These are phyloP conservation scores for Pachyrhizus erosus DNA, from an alignment of 306 rosid genomes.

Conservation along the genomic window DNA sequence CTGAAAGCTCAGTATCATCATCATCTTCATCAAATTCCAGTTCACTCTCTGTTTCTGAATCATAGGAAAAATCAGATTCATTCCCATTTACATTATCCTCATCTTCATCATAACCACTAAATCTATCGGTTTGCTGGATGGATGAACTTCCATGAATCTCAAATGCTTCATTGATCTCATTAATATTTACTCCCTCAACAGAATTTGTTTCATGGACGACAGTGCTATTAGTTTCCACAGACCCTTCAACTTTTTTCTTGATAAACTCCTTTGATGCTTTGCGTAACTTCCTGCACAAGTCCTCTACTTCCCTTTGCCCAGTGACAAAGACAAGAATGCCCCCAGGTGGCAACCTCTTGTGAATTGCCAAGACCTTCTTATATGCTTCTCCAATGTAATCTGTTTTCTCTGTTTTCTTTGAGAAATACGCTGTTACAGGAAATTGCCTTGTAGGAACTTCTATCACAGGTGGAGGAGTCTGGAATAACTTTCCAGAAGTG, in stretches of 20 bases:
- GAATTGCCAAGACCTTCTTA: conserved; percentile 87
- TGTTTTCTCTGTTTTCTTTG: conserved; percentile 74
- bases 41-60: conserved; percentile 79
- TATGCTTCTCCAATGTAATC: conserved; percentile 87
- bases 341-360: conserved; percentile 88
- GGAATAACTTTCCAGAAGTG: conserved; percentile 67
- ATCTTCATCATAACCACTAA: conserved; percentile 72
- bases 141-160: conserved; percentile 57
- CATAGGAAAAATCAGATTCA: conserved; percentile 60
- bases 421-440: conserved; percentile 77
- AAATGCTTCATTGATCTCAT: conserved; percentile 82
- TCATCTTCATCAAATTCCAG: conserved; percentile 58
- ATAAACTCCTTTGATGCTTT: conserved; percentile 69
- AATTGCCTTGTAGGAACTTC: conserved; percentile 89
- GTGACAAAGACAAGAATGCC: conserved; percentile 92
- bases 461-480: conserved; percentile 71
- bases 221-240: conserved; percentile 45
- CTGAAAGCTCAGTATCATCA: conserved; percentile 44
- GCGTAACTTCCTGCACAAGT: conserved; percentile 76
- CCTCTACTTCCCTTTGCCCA: conserved; percentile 88
- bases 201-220: conserved; percentile 48
- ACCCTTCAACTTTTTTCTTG: conserved; percentile 49
- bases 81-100: conserved; percentile 45
- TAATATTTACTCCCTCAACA: conserved; percentile 58
- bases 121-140: conserved; percentile 61